Conservation (phyloP, 2,329 filamentous ascomycete species). For the Cladobotryum protrusum region DNA sequence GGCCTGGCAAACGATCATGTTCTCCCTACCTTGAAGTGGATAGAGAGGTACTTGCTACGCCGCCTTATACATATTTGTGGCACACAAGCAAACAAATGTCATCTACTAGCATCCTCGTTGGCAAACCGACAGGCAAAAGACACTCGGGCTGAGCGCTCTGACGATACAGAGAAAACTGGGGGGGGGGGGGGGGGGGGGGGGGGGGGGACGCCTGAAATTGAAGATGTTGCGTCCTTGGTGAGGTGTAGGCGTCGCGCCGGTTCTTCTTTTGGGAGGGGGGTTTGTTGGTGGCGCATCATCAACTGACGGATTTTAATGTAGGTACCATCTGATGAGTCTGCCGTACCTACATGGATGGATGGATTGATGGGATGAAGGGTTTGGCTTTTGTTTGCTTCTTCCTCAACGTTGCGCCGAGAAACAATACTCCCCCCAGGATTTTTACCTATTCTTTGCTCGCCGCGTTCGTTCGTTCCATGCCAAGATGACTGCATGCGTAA, state of each 20-base stretch:
- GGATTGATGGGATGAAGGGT: not conserved
- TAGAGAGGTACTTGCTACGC: not conserved
- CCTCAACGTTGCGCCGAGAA: too few relatives aligned
- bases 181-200: not conserved
- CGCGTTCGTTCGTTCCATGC: too few relatives aligned
- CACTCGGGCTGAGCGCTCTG: not conserved
- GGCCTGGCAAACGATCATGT: too few relatives aligned
- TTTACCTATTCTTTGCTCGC: too few relatives aligned
- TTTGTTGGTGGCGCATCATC: constrained; percentile 10
- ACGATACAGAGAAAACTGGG: constrained; percentile 3
- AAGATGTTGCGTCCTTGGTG: not conserved
- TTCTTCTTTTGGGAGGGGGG: not conserved
- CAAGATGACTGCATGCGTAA: too few relatives aligned
- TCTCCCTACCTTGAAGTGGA: too few relatives aligned
- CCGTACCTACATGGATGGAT: not conserved
- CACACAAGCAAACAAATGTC: not conserved
- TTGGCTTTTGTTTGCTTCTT: too few relatives aligned
- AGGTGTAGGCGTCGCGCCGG: not conserved
- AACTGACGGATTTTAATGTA: not conserved
- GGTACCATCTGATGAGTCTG: not conserved
- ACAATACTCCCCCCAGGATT: too few relatives aligned
- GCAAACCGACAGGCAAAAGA: not conserved
- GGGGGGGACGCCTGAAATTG: not conserved
- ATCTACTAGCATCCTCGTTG: not conserved
- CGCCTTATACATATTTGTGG: constrained; percentile 1